Percentiles rank a stretch among this genome's conserved stretches.
Conservation (phyloP, 2,329 filamentous ascomycete species). For the Phoma sp. region DNA sequence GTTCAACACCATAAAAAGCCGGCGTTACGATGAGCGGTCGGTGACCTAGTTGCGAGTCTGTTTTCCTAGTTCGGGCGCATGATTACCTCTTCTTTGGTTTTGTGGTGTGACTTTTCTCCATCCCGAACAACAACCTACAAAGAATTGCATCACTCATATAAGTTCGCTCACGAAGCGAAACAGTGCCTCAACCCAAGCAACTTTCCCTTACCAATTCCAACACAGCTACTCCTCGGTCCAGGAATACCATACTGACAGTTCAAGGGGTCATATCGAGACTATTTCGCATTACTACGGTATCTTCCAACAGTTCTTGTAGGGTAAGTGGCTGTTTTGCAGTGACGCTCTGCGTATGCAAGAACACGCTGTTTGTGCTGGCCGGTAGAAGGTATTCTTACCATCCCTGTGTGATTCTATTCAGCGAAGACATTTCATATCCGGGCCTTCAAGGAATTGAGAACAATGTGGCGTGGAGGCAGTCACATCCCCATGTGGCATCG, state of each 20-base stretch:
- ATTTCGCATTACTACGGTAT: no score
- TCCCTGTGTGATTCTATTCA: constrained; percentile 84
- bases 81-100: background rate
- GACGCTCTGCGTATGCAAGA: no score
- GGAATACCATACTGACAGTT: no score
- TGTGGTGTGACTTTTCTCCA: background rate
- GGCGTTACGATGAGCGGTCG: background rate
- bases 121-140: background rate
- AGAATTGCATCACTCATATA: background rate
- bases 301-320: no score
- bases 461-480: constrained; percentile 79
- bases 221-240: background rate
- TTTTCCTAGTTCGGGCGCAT: background rate
- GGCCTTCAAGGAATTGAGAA: constrained; percentile 77
- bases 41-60: background rate
- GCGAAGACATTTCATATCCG: constrained; percentile 84
- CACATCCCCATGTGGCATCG: constrained; percentile 73
- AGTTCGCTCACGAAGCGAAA: background rate
- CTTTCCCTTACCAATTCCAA: background rate
- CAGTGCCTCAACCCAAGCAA: background rate
- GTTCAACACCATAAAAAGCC: constrained; percentile 2
- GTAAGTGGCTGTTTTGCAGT: no score
- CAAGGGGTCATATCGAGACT: no score
- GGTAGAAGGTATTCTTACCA: constrained; percentile 71
- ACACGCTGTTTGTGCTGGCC: constrained; percentile 49